Conservation (phyloP, 139 green algal species). For the Auxenochlorella pyrenoidosa region DNA sequence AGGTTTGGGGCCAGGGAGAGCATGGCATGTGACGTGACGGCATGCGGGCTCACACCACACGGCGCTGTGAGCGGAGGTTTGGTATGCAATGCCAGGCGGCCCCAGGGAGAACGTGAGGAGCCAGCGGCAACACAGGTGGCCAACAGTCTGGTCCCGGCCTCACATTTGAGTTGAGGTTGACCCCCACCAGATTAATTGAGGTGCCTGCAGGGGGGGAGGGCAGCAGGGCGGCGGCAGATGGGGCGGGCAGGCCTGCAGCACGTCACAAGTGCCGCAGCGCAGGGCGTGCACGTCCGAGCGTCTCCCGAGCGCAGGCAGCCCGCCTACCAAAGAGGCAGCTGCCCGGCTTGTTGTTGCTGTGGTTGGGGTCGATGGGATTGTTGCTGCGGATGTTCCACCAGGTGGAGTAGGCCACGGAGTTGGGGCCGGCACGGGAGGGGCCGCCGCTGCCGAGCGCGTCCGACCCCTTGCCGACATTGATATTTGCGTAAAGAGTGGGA, state of each 20-base stretch:
- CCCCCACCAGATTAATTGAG: not conserved
- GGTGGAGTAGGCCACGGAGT: constrained; percentile 4
- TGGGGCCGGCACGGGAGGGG: not conserved
- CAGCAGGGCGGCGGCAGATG: no score
- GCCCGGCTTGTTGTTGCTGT: not conserved
- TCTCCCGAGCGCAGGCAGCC: no score
- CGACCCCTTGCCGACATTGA: not conserved
- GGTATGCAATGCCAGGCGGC: no score
- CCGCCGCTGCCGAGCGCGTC: not conserved
- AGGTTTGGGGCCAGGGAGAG: not conserved
- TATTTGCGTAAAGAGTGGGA: not conserved
- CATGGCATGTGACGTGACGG: no score
- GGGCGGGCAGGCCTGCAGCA: no score
- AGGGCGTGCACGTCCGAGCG: no score
- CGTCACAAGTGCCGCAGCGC: no score
- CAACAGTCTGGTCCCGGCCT: not conserved
- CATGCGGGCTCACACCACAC: no score
- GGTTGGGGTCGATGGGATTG: not conserved
- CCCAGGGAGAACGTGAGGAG: no score
- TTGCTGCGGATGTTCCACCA: not conserved
- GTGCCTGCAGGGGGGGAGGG: no score
- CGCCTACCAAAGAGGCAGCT: not conserved
- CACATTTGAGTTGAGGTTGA: not conserved
- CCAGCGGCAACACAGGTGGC: no score
- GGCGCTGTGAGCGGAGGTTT: no score